These are phyloP conservation scores for Cucurbita ficifolia DNA, from an alignment of 306 rosid genomes.

Conservation along the genomic window DNA sequence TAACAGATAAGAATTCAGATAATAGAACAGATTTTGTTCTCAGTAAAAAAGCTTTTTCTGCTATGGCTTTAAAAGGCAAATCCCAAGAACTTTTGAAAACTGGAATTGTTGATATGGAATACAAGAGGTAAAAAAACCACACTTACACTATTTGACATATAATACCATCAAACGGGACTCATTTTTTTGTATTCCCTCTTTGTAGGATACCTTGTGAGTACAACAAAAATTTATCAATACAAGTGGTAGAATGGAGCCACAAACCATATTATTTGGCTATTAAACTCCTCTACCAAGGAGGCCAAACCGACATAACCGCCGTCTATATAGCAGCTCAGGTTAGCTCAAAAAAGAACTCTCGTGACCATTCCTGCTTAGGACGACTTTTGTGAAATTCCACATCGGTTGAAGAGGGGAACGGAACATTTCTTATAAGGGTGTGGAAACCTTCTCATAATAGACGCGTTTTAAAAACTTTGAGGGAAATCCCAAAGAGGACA, in stretches of 20 bases:
- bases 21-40: conserved; percentile 64
- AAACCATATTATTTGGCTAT: conserved; percentile 51
- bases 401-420: no score
- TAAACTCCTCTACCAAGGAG: conserved; percentile 69
- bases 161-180: background rate
- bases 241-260: conserved; percentile 82
- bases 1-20: conserved; percentile 49
- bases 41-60: conserved; percentile 50
- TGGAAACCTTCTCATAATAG: no score
- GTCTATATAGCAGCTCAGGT: conserved; percentile 80
- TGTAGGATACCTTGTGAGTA: conserved; percentile 62
- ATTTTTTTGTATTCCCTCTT: background rate
- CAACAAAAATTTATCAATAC: conserved; percentile 43
- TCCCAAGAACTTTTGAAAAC: conserved; percentile 30
- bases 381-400: no score
- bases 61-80: conserved; percentile 47
- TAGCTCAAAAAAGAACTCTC: background rate
- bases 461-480: no score
- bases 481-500: no score
- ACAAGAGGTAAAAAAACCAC: conserved; percentile 31
- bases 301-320: conserved; percentile 72
- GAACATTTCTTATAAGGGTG: no score
- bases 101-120: conserved; percentile 58
- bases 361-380: no score
- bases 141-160: no score